A percentile compares a stretch with the other conserved stretches of the same genome.
Evolutionary conservation across 352 stramenopile genomes (phyloP).

Genomic region (Phytophthora boehmeriae): DNA sequence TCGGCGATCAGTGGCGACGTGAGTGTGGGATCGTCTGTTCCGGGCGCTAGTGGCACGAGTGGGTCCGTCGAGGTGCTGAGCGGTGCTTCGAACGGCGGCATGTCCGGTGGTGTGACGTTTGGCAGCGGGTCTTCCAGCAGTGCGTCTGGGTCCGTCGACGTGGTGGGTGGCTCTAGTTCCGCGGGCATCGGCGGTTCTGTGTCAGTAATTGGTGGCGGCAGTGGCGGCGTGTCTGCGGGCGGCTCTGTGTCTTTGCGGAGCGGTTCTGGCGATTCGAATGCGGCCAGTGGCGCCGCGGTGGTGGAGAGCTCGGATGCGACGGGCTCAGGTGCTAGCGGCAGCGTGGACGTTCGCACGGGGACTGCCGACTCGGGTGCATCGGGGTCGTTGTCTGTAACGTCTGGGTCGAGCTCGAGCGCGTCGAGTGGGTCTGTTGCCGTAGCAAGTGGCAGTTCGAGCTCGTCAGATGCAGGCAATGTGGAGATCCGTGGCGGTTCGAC

Average conservation of each 20-base stretch:
- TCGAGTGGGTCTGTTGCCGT: too few relatives aligned
- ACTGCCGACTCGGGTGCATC: neutral
- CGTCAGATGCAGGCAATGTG: neutral
- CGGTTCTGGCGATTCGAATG: neutral
- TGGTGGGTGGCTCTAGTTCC: neutral
- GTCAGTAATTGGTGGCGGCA: neutral
- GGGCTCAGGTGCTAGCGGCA: neutral
- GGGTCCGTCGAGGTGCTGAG: constrained; percentile 9
- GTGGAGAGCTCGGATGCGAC: neutral
- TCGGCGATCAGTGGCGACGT: constrained; percentile 2
- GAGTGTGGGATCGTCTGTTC: neutral
- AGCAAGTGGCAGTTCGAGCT: neutral
- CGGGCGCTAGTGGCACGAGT: constrained; percentile 1
- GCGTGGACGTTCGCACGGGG: constrained; percentile 4
- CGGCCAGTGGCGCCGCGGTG: neutral
- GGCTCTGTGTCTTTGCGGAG: constrained; percentile 11
- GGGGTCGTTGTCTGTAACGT: neutral
- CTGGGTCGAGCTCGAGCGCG: neutral
- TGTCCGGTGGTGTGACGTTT: constrained; percentile 16
- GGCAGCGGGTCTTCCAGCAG: constrained; percentile 9
- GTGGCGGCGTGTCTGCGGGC: constrained; percentile 7
- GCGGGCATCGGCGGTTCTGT: neutral
- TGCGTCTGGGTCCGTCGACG: neutral
- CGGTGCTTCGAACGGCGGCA: constrained; percentile 13
- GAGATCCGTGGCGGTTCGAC: constrained; percentile 3